Evolutionary conservation across 73 alveolate genomes (phyloP).

Genomic region (Paramecium sonneborni): DNA sequence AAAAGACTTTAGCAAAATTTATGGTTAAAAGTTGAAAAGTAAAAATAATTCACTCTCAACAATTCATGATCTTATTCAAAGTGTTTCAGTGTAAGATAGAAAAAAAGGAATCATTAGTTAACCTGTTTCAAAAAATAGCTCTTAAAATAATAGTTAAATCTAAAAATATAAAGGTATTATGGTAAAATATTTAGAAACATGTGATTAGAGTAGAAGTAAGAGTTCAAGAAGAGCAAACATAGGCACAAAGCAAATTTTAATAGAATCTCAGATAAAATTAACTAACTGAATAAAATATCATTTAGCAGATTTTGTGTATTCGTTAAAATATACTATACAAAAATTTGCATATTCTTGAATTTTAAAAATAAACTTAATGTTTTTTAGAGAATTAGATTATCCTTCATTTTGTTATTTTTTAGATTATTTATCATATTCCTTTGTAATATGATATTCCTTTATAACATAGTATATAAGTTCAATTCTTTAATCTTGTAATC

Average conservation of each 20-base stretch:
- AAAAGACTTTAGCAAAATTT: not conserved
- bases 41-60: constrained; percentile 21
- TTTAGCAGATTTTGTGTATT: too few species aligned
- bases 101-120: not conserved
- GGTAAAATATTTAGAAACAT: not conserved
- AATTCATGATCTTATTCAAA: not conserved
- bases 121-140: constrained; percentile 26
- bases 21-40: not conserved
- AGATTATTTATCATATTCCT: not conserved
- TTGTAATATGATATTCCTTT: not conserved
- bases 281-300: not conserved
- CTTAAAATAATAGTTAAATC: not conserved
- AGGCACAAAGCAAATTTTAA: not conserved
- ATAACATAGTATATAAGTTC: not conserved
- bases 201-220: not conserved
- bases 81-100: constrained; percentile 14
- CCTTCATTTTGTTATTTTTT: not conserved
- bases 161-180: not conserved
- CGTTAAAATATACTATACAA: too few species aligned
- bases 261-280: not conserved
- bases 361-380: not conserved
- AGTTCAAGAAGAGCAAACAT: constrained; percentile 19
- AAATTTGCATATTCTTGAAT: not conserved
- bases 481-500: not conserved
- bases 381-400: not conserved